A percentile compares a stretch with the other conserved stretches of the same genome.
Conservation (phyloP, 192 early-diverging fungal genomes). For the Gaertneriomyces semiglobifer region DNA sequence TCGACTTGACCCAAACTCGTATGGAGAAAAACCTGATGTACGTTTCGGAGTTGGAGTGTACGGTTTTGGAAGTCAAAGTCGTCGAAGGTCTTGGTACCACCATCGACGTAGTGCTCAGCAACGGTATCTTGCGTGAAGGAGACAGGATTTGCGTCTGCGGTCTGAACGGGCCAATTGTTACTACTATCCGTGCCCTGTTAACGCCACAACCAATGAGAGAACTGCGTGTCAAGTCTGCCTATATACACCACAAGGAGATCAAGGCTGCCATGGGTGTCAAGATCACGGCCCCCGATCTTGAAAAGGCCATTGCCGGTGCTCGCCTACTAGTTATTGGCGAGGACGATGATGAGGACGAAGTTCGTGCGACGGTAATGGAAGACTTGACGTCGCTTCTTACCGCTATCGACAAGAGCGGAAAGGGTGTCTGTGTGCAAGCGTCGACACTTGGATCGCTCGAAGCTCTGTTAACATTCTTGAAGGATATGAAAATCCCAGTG, state of each 20-base stretch:
- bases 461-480: conserved; percentile 91
- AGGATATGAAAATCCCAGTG: conserved; percentile 88
- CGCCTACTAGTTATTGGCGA: conserved; percentile 87
- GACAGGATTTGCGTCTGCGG: conserved; percentile 95
- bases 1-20: conserved; percentile 87
- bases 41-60: conserved; percentile 91
- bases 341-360: conserved; percentile 94
- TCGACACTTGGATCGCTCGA: conserved; percentile 97
- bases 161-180: conserved; percentile 90
- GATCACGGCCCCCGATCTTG: conserved; percentile 88
- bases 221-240: conserved; percentile 93
- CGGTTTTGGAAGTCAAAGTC: conserved; percentile 98
- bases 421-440: conserved; percentile 97
- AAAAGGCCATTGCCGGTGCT: conserved; percentile 96
- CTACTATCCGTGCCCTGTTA: conserved; percentile 85
- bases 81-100: conserved; percentile 98
- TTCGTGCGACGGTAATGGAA: conserved; percentile 91
- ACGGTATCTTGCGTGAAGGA: conserved; percentile 87
- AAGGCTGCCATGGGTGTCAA: conserved; percentile 97
- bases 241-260: conserved; percentile 93
- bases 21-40: conserved; percentile 98
- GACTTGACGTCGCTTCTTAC: conserved; percentile 77
- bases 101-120: conserved; percentile 93
- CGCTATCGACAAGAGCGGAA: conserved; percentile 76
- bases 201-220: conserved; percentile 99